phyloP scores from a whole-genome alignment of 148 eudicot species.

The Nyssa sinensis region DNA sequence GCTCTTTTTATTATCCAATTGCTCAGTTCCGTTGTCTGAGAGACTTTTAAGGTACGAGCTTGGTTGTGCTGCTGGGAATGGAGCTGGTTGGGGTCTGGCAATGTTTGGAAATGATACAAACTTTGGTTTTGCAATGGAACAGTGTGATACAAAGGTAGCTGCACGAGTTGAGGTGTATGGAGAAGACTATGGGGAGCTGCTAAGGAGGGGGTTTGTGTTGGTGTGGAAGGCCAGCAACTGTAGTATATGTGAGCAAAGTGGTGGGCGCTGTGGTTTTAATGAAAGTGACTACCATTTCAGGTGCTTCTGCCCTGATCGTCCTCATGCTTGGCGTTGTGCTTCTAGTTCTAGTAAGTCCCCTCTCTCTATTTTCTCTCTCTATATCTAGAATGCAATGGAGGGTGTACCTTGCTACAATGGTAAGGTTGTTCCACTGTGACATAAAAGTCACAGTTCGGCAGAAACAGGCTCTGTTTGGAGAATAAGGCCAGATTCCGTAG shows the following conservation, averaged over 20 bases:
- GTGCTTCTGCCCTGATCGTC: slow-evolving; percentile 51
- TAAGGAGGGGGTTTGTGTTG: slow-evolving; percentile 43
- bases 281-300: slow-evolving; percentile 8
- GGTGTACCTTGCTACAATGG: no score
- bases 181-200: not conserved
- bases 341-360: no score
- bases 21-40: slow-evolving; percentile 15
- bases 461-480: no score
- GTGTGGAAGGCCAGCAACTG: slow-evolving; percentile 45
- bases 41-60: slow-evolving; percentile 3
- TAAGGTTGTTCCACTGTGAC: no score
- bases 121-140: slow-evolving; percentile 10
- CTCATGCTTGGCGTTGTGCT: slow-evolving; percentile 27
- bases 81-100: slow-evolving; percentile 5
- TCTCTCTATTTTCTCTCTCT: no score
- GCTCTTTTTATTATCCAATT: slow-evolving; percentile 30
- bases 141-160: slow-evolving; percentile 17
- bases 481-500: no score
- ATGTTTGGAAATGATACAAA: slow-evolving; percentile 19
- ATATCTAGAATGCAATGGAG: no score
- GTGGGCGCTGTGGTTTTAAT: slow-evolving; percentile 52
- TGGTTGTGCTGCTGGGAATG: slow-evolving; percentile 16
- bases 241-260: slow-evolving; percentile 24
- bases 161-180: slow-evolving; percentile 28
- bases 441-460: no score